These are phyloP conservation scores for Licmophora abbreviata DNA, from an alignment of 108 stramenopile genomes.

Conservation along the genomic window DNA sequence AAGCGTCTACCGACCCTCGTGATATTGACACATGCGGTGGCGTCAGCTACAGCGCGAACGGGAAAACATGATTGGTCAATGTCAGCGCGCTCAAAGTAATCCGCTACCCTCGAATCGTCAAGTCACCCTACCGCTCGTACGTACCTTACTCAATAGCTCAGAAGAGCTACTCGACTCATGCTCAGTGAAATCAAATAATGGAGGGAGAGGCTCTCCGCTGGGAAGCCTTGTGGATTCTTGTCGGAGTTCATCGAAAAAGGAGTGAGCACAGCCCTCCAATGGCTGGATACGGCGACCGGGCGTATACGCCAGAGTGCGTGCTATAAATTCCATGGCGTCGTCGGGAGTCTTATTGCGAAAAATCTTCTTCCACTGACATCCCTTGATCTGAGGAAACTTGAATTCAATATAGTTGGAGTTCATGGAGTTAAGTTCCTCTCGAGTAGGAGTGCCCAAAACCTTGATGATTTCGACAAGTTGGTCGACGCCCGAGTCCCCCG, in stretches of 20 bases:
- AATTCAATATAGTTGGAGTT: conserved; percentile 97
- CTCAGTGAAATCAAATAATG: conserved; percentile 86
- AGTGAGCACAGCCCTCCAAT: conserved; percentile 88
- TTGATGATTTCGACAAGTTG: conserved; percentile 99
- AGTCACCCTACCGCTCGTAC: no score
- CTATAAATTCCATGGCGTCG: conserved; percentile 91
- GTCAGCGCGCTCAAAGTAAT: no score
- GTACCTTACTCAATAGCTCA: conserved; percentile 62
- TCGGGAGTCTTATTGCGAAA: conserved; percentile 89
- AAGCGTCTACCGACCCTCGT: no score
- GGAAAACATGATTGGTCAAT: no score
- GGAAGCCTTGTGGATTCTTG: conserved; percentile 62
- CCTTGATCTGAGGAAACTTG: conserved; percentile 99
- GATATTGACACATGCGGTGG: no score
- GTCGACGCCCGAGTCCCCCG: conserved; percentile 96
- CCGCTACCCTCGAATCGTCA: no score
- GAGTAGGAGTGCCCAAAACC: conserved; percentile 96
- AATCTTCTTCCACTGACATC: conserved; percentile 93
- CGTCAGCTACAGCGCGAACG: no score
- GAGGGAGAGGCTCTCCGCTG: conserved; percentile 71
- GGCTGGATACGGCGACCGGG: conserved; percentile 82
- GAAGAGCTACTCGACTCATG: conserved; percentile 53
- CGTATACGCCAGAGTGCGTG: conserved; percentile 85
- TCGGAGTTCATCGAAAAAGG: conserved; percentile 94
- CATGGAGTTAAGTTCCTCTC: conserved; percentile 94